Evolutionary conservation across 2,329 filamentous ascomycete genomes (phyloP), one percentile per base, ranked within the genome.

Genomic region (Lachnellula cervina): DNA sequence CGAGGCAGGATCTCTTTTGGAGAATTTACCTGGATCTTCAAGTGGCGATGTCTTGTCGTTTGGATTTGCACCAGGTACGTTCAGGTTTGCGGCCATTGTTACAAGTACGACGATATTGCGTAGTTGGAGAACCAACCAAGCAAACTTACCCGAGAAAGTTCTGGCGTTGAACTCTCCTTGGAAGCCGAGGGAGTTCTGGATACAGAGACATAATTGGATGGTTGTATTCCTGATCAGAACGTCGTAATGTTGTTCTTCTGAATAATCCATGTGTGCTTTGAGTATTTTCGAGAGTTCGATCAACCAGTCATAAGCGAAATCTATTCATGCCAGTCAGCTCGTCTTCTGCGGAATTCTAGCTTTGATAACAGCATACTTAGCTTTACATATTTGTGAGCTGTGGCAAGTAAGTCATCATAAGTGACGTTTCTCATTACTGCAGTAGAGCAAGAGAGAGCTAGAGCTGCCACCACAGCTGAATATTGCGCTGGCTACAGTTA

Each of bases 141-240:
- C 82, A 59, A 93, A 81, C 68, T 90, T 91, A 59, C 88, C 86
- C 51, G 81, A 77, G 43, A 92, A 82, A 3, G 77, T 80, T 19
- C 89, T 83, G 7, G 79, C 73, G 37, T 78, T 75, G 55, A 78
- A 77, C 62, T 86, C 82, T 14, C 85, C 86, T 44, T 78, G 80
- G 68, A 88, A 92, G 3, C 88, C 89, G 9, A 97, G 75, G 51
- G 89, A 85, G 55, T 89, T 86, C 67, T 95, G 84, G 28, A 94
- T 82, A 65, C 89, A 89, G 13, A 97, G 76, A 55, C 85, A 89
- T 54, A 89, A 80, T 58, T 90, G 87, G 46, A 97, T 80, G 37
- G 84, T 78, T 3, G 79, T 76, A 65, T 94, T 92, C 57, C 86
- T 79, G 60, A 94, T 81, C 35, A 96, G 75, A 56, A 85, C 79